Base-by-base conservation (phyloP, 1,284 basidiomycete species). In the Psilocybe mexicana region DNA sequence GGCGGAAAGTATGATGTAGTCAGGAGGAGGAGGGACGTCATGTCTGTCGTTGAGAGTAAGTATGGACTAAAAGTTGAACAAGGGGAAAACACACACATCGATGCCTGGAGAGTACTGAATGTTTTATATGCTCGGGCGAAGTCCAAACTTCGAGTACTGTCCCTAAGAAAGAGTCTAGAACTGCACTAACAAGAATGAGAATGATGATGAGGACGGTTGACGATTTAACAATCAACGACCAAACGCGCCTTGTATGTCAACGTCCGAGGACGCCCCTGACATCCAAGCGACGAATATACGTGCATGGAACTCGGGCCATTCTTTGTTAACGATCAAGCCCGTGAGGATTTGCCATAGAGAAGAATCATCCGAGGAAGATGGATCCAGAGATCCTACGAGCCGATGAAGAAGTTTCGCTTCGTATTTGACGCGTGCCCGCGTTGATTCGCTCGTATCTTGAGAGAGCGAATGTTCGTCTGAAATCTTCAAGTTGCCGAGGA, bases 11-110 rank as follows among this genome's bases (percentile, higher is more conserved):
- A 81, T 0, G 85, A 85, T 23, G 89, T 65, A 0, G 78, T 75
- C 23, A 90, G 73, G 1, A 96, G 75, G 11, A 96, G 77, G 1
- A 93, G 73, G 3, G 86, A 76, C 0, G 93, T 92, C 24, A 90
- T 68, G 70, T 89, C 91, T 90, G 54, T 50, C 53, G 3, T 40
- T 33, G 18, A 45, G 26, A n/a, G 26, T 54, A 10, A 47, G n/a
- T 2, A 25, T 55, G 55, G 53, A 44, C 28, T 28, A n/a, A 18
- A 25, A 18, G 14, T 42, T 3, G 44, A n/a, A 49, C 59, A 14
- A 61, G 54, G 47, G 7, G 40, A 45, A 43, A 46, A 45, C 10
- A 12, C 55, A 58, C 71, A 90, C 90, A 90, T 59, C 75, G 82
- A 70, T 92, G 89, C 14, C 79, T 76, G 25, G 82, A 82, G 6